Evolutionary conservation across 1,284 basidiomycete genomes (phyloP).

Genomic region (Wolfiporia cocos): DNA sequence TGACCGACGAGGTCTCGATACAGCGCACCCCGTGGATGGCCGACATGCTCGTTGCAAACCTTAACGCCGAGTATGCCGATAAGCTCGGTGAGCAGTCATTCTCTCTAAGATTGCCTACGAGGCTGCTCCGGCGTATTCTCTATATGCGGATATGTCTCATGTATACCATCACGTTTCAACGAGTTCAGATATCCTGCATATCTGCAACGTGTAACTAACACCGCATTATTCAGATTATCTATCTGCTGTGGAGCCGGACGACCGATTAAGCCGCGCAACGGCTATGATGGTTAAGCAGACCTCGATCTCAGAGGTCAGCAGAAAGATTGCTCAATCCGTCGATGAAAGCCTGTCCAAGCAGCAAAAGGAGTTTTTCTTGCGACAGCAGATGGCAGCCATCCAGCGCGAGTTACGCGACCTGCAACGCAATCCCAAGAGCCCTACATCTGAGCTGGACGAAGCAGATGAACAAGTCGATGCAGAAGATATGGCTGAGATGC

Average conservation of each 20-base stretch:
- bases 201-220: not conserved
- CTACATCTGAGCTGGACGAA: constrained; percentile 56
- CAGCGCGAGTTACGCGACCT: constrained; percentile 78
- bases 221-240: constrained; percentile 47
- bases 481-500: constrained; percentile 74
- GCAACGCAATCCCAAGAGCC: constrained; percentile 18
- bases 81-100: constrained; percentile 50
- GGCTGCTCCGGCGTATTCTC: too few relatives aligned
- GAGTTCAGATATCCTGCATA: too few relatives aligned
- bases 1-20: constrained; percentile 59
- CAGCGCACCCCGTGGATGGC: constrained; percentile 64
- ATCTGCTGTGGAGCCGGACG: constrained; percentile 46
- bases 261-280: constrained; percentile 57
- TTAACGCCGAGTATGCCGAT: constrained; percentile 61
- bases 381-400: constrained; percentile 86
- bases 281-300: constrained; percentile 65
- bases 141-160: too few relatives aligned
- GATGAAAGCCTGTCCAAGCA: constrained; percentile 76
- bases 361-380: constrained; percentile 78
- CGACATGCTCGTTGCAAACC: constrained; percentile 60
- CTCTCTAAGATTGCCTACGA: too few relatives aligned
- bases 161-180: too few relatives aligned
- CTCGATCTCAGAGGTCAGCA: constrained; percentile 70
- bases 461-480: constrained; percentile 74
- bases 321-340: constrained; percentile 72